Conservation (phyloP, 2,329 filamentous ascomycete species). For the Fusarium buxicola region DNA sequence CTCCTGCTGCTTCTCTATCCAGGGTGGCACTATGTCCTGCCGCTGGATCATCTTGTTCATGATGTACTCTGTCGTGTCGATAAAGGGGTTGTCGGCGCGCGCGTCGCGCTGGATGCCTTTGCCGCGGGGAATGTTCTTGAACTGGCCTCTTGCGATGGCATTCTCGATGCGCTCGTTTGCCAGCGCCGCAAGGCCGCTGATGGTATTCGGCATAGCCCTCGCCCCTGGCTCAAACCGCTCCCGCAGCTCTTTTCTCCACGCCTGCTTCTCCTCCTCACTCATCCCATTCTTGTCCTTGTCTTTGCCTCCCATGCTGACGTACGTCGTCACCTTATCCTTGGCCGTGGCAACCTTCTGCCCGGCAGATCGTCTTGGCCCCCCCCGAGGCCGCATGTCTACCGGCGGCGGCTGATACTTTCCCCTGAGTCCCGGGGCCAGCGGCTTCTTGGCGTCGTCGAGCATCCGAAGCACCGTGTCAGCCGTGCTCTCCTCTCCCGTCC, state of each 20-base stretch:
- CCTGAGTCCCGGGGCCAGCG: constrained; percentile 64
- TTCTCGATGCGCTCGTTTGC: constrained; percentile 95
- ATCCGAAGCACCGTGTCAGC: constrained; percentile 86
- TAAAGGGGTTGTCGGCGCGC: constrained; percentile 85
- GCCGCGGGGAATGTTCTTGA: constrained; percentile 84
- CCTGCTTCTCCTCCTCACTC: constrained; percentile 78
- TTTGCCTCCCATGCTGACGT: constrained; percentile 61
- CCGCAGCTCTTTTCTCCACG: constrained; percentile 77
- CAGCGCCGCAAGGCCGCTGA: constrained; percentile 82
- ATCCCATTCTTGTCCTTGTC: constrained; percentile 63
- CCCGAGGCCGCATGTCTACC: constrained; percentile 64
- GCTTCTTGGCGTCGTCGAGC: constrained; percentile 82
- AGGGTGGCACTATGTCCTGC: constrained; percentile 94
- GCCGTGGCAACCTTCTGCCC: constrained; percentile 65
- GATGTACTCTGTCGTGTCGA: constrained; percentile 97
- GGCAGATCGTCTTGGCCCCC: constrained; percentile 53
- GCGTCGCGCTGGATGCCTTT: constrained; percentile 84
- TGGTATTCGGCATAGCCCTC: constrained; percentile 77
- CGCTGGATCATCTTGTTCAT: constrained; percentile 99
- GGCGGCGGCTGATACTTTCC: constrained; percentile 60
- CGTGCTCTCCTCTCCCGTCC: constrained; percentile 81
- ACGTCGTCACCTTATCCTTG: constrained; percentile 67
- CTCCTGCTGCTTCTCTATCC: constrained; percentile 99
- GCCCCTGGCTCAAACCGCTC: constrained; percentile 83
- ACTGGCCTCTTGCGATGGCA: constrained; percentile 91